A percentile compares a stretch with the other conserved stretches of the same genome.
Evolutionary conservation across 257 asterid species (phyloP).

Genomic region (Paulownia fortunei): DNA sequence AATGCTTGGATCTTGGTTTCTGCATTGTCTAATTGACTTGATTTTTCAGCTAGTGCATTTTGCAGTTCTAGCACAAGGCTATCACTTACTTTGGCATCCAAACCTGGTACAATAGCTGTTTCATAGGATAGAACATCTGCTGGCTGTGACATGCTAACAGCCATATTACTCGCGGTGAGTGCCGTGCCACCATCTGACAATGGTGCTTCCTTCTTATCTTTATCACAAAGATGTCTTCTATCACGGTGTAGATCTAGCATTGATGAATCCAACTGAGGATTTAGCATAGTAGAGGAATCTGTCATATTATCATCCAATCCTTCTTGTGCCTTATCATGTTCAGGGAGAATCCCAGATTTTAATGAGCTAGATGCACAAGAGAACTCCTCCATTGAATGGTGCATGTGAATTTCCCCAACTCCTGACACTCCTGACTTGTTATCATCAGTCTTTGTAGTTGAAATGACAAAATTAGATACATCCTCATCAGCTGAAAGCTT

Average conservation of each 20-base stretch:
- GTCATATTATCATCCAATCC: constrained; percentile 80
- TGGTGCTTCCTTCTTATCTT: constrained; percentile 53
- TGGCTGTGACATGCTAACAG: constrained; percentile 75
- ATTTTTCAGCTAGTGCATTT: constrained; percentile 63
- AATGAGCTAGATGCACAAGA: constrained; percentile 63
- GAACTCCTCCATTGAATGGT: constrained; percentile 62
- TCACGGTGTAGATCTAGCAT: constrained; percentile 78
- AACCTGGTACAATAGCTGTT: constrained; percentile 41
- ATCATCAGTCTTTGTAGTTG: constrained; percentile 56
- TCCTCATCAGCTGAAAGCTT: constrained; percentile 54
- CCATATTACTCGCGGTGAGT: constrained; percentile 73
- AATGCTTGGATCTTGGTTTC: constrained; percentile 62
- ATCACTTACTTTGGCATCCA: constrained; percentile 48
- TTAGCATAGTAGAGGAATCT: constrained; percentile 71
- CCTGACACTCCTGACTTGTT: constrained; percentile 67
- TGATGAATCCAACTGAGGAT: constrained; percentile 82
- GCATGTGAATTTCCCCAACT: constrained; percentile 56
- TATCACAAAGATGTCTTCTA: constrained; percentile 54
- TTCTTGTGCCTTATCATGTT: constrained; percentile 62
- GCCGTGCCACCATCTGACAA: constrained; percentile 52
- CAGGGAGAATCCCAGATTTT: constrained; percentile 53
- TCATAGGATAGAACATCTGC: constrained; percentile 46
- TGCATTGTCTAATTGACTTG: constrained; percentile 62
- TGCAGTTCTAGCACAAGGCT: constrained; percentile 57
- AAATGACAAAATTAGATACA: constrained; percentile 44